Evolutionary conservation across 1,284 basidiomycete genomes (phyloP).

Genomic region (Papiliotrema nemorosa): DNA sequence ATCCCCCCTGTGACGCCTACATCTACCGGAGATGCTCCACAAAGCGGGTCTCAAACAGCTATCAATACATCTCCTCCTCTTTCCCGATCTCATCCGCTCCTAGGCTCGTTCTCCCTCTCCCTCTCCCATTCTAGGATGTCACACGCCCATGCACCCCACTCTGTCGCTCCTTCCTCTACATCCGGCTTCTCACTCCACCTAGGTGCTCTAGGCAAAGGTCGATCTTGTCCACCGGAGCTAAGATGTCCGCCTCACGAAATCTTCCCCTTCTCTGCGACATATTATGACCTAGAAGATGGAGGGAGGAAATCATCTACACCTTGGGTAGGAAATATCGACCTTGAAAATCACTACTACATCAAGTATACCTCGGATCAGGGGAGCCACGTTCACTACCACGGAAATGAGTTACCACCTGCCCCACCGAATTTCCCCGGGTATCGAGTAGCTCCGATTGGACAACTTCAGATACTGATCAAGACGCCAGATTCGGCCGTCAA

Average conservation of each 20-base stretch:
- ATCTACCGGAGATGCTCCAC: no score
- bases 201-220: slow-evolving; percentile 25
- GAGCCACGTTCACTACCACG: background rate
- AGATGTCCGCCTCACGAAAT: slow-evolving; percentile 29
- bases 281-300: slow-evolving; percentile 39
- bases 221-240: slow-evolving; percentile 25
- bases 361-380: slow-evolving; percentile 5
- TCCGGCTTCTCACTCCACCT: slow-evolving; percentile 28
- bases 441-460: slow-evolving; percentile 51
- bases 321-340: slow-evolving; percentile 45
- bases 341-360: slow-evolving; percentile 37
- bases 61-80: slow-evolving; percentile 23
- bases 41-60: no score
- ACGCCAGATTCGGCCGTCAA: slow-evolving; percentile 51
- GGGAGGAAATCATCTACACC: slow-evolving; percentile 32
- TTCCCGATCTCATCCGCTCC: slow-evolving; percentile 40
- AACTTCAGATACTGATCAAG: slow-evolving; percentile 55
- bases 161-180: slow-evolving; percentile 11
- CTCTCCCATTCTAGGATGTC: slow-evolving; percentile 44
- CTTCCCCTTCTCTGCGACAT: slow-evolving; percentile 43
- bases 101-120: slow-evolving; percentile 41
- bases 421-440: slow-evolving; percentile 53
- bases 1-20: background rate
- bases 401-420: background rate
- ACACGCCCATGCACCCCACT: slow-evolving; percentile 30